Evolutionary conservation across 495 filamentous ascomycete genomes (phyloP).

Genomic region (Chaetomium fimeti): DNA sequence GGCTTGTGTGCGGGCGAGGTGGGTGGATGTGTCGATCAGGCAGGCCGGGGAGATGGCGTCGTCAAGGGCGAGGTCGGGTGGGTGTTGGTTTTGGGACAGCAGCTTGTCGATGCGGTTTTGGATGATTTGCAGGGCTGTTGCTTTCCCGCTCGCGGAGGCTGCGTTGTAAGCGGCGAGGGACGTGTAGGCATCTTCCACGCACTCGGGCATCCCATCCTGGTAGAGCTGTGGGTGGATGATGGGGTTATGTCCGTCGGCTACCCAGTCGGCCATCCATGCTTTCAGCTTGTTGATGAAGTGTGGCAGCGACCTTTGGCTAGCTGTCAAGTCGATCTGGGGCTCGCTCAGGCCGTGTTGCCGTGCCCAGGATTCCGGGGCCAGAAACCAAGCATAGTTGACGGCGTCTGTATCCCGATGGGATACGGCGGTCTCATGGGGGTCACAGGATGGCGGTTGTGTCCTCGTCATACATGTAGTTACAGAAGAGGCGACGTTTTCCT

Average conservation of each 20-base stretch:
- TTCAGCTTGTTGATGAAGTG: constrained; percentile 30
- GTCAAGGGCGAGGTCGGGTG: constrained; percentile 5
- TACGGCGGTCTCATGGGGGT: background rate
- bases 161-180: constrained; percentile 32
- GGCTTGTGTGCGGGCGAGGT: constrained; percentile 48
- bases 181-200: constrained; percentile 36
- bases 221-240: constrained; percentile 47
- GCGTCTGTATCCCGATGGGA: background rate
- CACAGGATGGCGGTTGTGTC: no score
- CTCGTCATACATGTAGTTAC: background rate
- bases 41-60: constrained; percentile 1
- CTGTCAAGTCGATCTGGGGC: background rate
- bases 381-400: constrained; percentile 19
- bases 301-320: constrained; percentile 23
- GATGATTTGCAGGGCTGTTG: constrained; percentile 31
- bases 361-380: constrained; percentile 16
- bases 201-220: constrained; percentile 28
- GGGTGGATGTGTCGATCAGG: constrained; percentile 24
- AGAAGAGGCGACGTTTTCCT: background rate
- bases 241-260: constrained; percentile 27
- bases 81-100: constrained; percentile 14
- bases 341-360: background rate
- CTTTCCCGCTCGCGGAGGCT: constrained; percentile 17
- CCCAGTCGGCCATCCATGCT: constrained; percentile 31
- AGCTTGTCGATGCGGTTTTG: constrained; percentile 26